Conservation (phyloP, 2,329 filamentous ascomycete genomes). For the Monilinia fructicola region DNA sequence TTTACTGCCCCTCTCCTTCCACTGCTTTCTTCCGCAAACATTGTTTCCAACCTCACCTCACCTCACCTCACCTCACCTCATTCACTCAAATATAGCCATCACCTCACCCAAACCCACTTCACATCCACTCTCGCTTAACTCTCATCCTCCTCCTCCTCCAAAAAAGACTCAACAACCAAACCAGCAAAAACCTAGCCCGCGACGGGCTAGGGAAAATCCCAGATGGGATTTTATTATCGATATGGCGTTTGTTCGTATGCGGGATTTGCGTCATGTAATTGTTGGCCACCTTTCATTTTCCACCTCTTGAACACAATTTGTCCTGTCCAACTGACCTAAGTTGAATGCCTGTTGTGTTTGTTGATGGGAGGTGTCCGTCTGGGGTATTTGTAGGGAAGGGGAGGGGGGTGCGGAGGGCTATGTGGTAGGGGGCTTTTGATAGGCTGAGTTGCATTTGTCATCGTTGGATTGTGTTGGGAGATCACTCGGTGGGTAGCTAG, state of each 20-base stretch:
- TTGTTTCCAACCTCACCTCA: background rate
- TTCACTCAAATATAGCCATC: too few relatives aligned
- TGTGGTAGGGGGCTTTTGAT: too few relatives aligned
- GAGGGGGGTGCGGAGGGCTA: too few relatives aligned
- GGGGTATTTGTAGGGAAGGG: too few relatives aligned
- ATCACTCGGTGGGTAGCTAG: too few relatives aligned
- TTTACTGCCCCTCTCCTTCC: too few relatives aligned
- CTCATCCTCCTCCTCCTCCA: background rate
- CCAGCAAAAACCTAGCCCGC: background rate
- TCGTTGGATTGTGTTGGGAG: too few relatives aligned
- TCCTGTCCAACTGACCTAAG: background rate
- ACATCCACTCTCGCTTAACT: too few relatives aligned
- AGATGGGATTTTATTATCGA: background rate
- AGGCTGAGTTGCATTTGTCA: too few relatives aligned
- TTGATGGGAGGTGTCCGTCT: background rate
- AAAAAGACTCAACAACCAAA: background rate
- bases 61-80: background rate
- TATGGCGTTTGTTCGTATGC: background rate
- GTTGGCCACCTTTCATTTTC: background rate
- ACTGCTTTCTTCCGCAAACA: too few relatives aligned
- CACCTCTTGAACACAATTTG: background rate
- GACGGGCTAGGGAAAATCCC: background rate
- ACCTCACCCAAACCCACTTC: too few relatives aligned
- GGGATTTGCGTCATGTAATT: background rate
- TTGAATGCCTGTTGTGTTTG: background rate